Evolutionary conservation across 2,329 filamentous ascomycete genomes (phyloP), one percentile per base, ranked within the genome.

Genomic region (Monosporascus cannonballus): DNA sequence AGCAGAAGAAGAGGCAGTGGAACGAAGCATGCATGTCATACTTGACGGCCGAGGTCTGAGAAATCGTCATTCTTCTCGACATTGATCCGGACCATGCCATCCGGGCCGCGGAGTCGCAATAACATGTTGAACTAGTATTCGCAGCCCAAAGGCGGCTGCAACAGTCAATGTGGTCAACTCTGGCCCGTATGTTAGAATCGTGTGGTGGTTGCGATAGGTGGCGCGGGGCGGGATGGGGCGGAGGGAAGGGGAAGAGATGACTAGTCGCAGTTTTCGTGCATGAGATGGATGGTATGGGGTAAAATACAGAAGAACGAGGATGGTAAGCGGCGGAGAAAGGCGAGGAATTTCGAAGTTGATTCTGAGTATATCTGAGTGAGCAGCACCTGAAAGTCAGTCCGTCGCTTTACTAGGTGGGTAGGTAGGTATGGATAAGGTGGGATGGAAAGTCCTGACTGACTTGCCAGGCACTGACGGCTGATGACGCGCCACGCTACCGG

Each of bases 21-120:
- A 45, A 11, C n/a, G 39, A 22, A 42, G 18, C n/a, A 24, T 24
- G 30, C 9, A 34, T 46, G 24, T 22, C 65, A 50, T 67, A 84
- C 81, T 72, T 78, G 72, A 25, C 73, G 67, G 34, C 77, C 79
- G 42, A 86, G 72, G n/a, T 81, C 73, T 42, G 73, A 76, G 68
- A 97, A 96, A 0, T 85, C 85, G 57, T 89, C 85, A 42, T 80
- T 78, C 49, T 86, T 81, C 62, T 92, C 85, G 61, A 95, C 82
- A 49, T 79, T 89, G 64, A 97, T 77, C 62, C 94, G 87, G 71
- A 92, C 86, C 78, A 94, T 94, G 75, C 94, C 94, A 75, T 96
- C 91, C 59, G 89, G 90, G 68, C 91, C 91, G 64, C 92, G 86
- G 62, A 96, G 89, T 70, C 92, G 84, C 52, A 96, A 77, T 66